phyloP scores from a whole-genome alignment of 2,329 filamentous ascomycete genomes.

The Colletotrichum liaoningense region DNA sequence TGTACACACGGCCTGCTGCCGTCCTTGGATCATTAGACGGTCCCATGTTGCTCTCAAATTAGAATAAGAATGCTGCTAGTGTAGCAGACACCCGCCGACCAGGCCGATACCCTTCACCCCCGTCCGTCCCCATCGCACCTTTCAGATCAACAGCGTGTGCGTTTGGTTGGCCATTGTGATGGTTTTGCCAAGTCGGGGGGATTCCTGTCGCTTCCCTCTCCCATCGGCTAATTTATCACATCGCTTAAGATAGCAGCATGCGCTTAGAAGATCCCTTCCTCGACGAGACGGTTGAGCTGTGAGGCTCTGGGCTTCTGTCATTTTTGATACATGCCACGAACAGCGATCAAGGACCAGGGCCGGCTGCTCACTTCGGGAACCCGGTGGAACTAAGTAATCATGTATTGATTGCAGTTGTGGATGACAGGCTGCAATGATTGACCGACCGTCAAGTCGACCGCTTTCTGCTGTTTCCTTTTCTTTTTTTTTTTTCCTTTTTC shows the following conservation, averaged over 20 bases:
- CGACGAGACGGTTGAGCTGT: neutral
- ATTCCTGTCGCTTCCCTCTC: conserved; percentile 15
- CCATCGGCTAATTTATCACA: conserved; percentile 22
- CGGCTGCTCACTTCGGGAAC: neutral
- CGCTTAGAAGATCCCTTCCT: conserved; percentile 4
- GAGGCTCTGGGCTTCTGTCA: conserved; percentile 7
- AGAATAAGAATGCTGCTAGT: conserved; percentile 25
- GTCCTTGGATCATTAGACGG: neutral
- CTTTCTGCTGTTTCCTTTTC: neutral
- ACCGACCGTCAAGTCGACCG: neutral
- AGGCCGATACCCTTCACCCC: neutral
- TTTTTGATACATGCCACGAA: neutral
- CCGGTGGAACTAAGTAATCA: neutral
- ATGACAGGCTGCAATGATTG: neutral
- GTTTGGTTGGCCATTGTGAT: neutral
- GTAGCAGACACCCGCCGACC: conserved; percentile 11
- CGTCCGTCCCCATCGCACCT: neutral
- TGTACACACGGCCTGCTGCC: neutral
- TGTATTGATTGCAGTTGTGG: neutral
- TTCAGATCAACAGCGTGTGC: neutral
- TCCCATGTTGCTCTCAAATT: conserved; percentile 22
- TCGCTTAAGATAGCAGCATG: conserved; percentile 21
- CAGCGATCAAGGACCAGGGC: neutral
- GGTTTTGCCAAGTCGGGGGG: conserved; percentile 9
- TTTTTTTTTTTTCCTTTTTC: neutral